phyloP scores from a whole-genome alignment of 352 stramenopile genomes.

The Phytopythium cucurbitacearum region DNA sequence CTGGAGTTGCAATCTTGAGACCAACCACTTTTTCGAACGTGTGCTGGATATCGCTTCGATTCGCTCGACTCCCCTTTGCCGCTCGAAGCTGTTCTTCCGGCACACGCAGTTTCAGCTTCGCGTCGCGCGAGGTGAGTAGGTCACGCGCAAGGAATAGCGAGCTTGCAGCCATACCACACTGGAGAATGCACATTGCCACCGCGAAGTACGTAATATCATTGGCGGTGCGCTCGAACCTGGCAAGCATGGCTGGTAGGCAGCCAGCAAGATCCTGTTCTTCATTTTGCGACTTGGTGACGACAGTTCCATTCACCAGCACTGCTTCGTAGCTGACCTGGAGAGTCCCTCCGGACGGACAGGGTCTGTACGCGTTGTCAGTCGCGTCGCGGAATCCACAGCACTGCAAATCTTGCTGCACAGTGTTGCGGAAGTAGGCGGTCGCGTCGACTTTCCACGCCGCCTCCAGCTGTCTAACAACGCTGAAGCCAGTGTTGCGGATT shows the following conservation, averaged over 20 bases:
- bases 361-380: constrained; percentile 35
- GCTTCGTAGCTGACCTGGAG: constrained; percentile 59
- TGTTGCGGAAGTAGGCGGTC: constrained; percentile 34
- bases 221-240: constrained; percentile 36
- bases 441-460: constrained; percentile 36
- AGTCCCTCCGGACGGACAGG: constrained; percentile 42
- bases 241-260: constrained; percentile 52
- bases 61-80: constrained; percentile 7
- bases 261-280: constrained; percentile 45
- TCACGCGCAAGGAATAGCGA: constrained; percentile 60
- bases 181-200: constrained; percentile 21
- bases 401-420: constrained; percentile 57
- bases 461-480: constrained; percentile 44
- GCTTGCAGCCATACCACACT: constrained; percentile 33
- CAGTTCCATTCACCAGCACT: constrained; percentile 46
- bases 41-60: constrained; percentile 24
- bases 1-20: constrained; percentile 64
- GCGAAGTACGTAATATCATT: constrained; percentile 39
- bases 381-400: constrained; percentile 63
- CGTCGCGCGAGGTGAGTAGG: constrained; percentile 54
- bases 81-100: constrained; percentile 4
- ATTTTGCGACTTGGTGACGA: constrained; percentile 36
- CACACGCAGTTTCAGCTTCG: constrained; percentile 66
- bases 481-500: constrained; percentile 66
- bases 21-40: constrained; percentile 71